Evolutionary conservation across 192 early-diverging fungal genomes (phyloP).

Genomic region (Coemansia sp.): DNA sequence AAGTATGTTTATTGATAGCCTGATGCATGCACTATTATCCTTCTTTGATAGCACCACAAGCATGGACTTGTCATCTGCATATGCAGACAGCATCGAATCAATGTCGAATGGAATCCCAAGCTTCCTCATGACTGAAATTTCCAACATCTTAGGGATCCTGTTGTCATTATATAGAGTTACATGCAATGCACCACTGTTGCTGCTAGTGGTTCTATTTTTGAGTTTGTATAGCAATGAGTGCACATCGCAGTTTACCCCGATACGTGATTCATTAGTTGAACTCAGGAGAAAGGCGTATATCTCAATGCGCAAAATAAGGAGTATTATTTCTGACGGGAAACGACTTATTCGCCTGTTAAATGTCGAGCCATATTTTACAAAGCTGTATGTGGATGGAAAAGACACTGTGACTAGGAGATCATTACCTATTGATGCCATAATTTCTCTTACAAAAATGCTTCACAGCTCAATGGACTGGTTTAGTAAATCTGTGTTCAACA

Average conservation of each 20-base stretch:
- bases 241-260: not conserved
- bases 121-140: slow-evolving; percentile 18
- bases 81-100: not conserved
- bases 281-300: slow-evolving; percentile 4
- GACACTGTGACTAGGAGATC: slow-evolving; percentile 61
- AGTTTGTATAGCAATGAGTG: slow-evolving; percentile 4
- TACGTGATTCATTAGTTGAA: slow-evolving; percentile 5
- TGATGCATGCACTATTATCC: slow-evolving; percentile 33
- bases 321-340: slow-evolving; percentile 55
- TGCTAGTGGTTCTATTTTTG: slow-evolving; percentile 12
- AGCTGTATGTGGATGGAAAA: slow-evolving; percentile 48
- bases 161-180: slow-evolving; percentile 24
- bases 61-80: slow-evolving; percentile 16
- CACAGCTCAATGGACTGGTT: slow-evolving; percentile 45
- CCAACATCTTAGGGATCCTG: not conserved
- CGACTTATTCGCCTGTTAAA: slow-evolving; percentile 64
- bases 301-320: not conserved
- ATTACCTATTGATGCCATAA: slow-evolving; percentile 60
- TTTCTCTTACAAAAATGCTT: slow-evolving; percentile 56
- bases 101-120: slow-evolving; percentile 3
- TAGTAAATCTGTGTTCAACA: slow-evolving; percentile 36
- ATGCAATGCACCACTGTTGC: slow-evolving; percentile 18
- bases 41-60: slow-evolving; percentile 36
- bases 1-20: slow-evolving; percentile 12
- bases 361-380: slow-evolving; percentile 55